phyloP scores from a whole-genome alignment of 2,329 filamentous ascomycete genomes.

The Aspergillus fumigatiaffinis region DNA sequence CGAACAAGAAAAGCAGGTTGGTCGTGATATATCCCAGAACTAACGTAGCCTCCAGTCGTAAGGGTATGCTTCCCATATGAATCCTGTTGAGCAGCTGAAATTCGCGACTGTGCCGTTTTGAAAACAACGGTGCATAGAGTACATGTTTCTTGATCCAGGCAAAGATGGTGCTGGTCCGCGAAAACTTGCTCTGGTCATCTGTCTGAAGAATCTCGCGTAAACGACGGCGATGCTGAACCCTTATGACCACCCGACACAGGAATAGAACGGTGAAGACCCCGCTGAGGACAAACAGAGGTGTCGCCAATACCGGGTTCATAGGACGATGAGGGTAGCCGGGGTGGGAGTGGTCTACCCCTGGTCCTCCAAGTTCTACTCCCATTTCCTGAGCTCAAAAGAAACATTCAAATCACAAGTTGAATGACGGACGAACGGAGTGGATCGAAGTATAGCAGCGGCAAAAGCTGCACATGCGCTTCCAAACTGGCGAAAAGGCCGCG shows the following conservation, averaged over 20 bases:
- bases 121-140: conserved; percentile 61
- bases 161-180: conserved; percentile 10
- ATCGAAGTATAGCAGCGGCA: background rate
- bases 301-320: conserved; percentile 30
- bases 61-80: conserved; percentile 69
- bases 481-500: background rate
- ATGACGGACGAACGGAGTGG: background rate
- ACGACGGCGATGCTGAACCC: conserved; percentile 22
- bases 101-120: conserved; percentile 69
- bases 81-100: conserved; percentile 60
- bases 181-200: conserved; percentile 20
- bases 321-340: conserved; percentile 19
- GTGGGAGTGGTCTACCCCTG: conserved; percentile 19
- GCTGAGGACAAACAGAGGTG: conserved; percentile 27
- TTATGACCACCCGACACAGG: conserved; percentile 18
- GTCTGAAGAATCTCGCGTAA: conserved; percentile 14
- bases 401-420: background rate
- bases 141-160: conserved; percentile 37
- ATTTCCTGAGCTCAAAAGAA: conserved; percentile 12
- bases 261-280: conserved; percentile 23
- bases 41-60: conserved; percentile 68
- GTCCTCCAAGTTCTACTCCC: conserved; percentile 28
- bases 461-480: conserved; percentile 1
- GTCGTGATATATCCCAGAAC: conserved; percentile 60
- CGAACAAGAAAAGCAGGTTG: conserved; percentile 68